These are phyloP conservation scores for Pseudonitzschia multiseries DNA, from an alignment of 108 stramenopile species.

Conservation along the genomic window DNA sequence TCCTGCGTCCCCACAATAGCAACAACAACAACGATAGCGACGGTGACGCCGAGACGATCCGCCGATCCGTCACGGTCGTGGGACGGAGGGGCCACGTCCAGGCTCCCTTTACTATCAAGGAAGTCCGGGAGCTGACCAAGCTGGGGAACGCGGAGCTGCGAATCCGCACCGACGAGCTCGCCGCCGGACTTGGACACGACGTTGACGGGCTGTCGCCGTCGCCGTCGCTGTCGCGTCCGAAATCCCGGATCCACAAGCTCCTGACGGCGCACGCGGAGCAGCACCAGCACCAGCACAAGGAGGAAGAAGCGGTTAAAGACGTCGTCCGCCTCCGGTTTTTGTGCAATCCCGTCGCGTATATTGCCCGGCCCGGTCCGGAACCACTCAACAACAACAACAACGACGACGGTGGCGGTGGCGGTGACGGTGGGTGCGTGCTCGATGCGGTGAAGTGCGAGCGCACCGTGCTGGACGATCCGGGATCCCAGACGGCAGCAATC, in stretches of 20 bases:
- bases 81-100: constrained; percentile 97
- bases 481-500: not conserved
- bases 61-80: constrained; percentile 66
- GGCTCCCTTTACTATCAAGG: constrained; percentile 98
- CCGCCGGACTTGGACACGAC: no score
- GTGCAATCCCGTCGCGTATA: constrained; percentile 68
- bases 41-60: not conserved
- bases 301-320: constrained; percentile 12
- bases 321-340: constrained; percentile 88
- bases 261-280: constrained; percentile 44
- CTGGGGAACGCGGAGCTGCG: constrained; percentile 46
- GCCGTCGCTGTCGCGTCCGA: constrained; percentile 71
- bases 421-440: not conserved
- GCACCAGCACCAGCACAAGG: not conserved
- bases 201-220: no score
- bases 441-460: constrained; percentile 54
- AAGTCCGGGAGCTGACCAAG: constrained; percentile 92
- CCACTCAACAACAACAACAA: not conserved
- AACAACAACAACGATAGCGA: not conserved
- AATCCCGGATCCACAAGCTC: constrained; percentile 68
- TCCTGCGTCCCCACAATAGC: constrained; percentile 31
- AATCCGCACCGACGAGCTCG: constrained; percentile 74
- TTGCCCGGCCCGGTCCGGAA: constrained; percentile 30
- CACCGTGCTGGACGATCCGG: constrained; percentile 51
- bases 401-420: not conserved